Evolutionary conservation across 2,329 filamentous ascomycete genomes (phyloP).

Genomic region (Geosmithia putterillii): DNA sequence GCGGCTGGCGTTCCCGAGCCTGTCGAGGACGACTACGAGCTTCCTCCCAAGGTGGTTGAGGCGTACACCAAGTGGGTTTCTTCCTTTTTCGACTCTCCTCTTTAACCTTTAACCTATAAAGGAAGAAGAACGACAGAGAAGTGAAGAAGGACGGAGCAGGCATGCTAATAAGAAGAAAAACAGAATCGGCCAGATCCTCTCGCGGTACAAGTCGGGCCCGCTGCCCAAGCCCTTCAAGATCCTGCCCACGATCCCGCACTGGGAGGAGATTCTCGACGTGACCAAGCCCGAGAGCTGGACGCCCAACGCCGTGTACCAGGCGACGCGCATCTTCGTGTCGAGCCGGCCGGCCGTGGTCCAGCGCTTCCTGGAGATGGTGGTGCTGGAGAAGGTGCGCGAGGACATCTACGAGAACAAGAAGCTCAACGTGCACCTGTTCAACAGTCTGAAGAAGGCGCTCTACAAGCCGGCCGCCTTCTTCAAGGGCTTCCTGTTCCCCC

Average conservation of each 20-base stretch:
- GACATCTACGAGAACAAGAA: slow-evolving; percentile 93
- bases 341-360: slow-evolving; percentile 70
- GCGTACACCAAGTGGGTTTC: slow-evolving; percentile 70
- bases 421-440: slow-evolving; percentile 91
- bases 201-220: slow-evolving; percentile 90
- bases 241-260: slow-evolving; percentile 78
- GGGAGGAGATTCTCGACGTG: slow-evolving; percentile 76
- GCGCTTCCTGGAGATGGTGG: slow-evolving; percentile 73
- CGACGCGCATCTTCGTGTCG: slow-evolving; percentile 85
- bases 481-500: slow-evolving; percentile 87
- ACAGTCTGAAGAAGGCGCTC: slow-evolving; percentile 76
- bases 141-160: not conserved
- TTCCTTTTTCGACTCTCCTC: not conserved
- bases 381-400: slow-evolving; percentile 83
- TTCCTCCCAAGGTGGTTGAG: slow-evolving; percentile 85
- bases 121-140: not conserved
- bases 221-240: slow-evolving; percentile 97
- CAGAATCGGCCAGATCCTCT: slow-evolving; percentile 76
- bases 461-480: slow-evolving; percentile 96
- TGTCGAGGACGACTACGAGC: slow-evolving; percentile 57
- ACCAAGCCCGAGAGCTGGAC: slow-evolving; percentile 69
- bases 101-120: not conserved
- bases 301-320: slow-evolving; percentile 71
- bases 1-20: slow-evolving; percentile 41
- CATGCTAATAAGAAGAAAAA: not conserved